Evolutionary conservation across 805 yeast species (phyloP), one percentile per base, ranked within the genome.

Genomic region (Suhomyces canberraensis): DNA sequence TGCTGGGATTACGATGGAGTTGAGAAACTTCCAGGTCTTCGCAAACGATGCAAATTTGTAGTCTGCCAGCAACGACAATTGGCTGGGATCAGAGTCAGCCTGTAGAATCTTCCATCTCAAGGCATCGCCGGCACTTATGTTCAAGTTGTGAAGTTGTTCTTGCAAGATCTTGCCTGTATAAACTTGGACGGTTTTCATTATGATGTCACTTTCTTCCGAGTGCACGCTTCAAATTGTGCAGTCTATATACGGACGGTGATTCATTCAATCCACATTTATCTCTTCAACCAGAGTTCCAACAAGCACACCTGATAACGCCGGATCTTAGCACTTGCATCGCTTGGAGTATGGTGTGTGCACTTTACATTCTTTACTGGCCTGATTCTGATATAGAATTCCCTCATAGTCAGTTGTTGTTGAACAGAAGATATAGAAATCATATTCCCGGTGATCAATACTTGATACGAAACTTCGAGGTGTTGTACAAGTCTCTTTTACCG

Each of bases 21-120:
- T 79, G 14, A 84, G 57, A 48, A 82, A 81, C 8, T 75, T 62
- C 88, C 90, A 81, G 0, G 91, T 80, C 28, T 71, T 71, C 41
- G 78, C 79, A 51, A 73, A 84, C 31, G 69, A 65, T 36, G 57
- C 64, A 43, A 84, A 71, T 18, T 53, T 57, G 45, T 67, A 66
- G 14, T 65, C 53, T 21, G 71, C 63, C 11, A 51, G 47, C 11
- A 76, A 44, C 24, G 19, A 6, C 11, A 21, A 26, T 26, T 33
- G 25, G 11, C 19, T 19, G 6, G 37, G 31, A n/a, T 18, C 32
- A 8, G 18, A 20, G 11, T 13, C 19, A 11, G 13, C 14, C 13
- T 26, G 21, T 8, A 8, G 17, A 9, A 27, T 17, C 15, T 29
- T 8, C 37, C 37, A 34, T n/a, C 37, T n/a, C 6, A 16, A 8